Percentiles rank a stretch among this genome's conserved stretches.
phyloP scores from a whole-genome alignment of 2,329 filamentous ascomycete species.

The Monosporascus cannonballus region DNA sequence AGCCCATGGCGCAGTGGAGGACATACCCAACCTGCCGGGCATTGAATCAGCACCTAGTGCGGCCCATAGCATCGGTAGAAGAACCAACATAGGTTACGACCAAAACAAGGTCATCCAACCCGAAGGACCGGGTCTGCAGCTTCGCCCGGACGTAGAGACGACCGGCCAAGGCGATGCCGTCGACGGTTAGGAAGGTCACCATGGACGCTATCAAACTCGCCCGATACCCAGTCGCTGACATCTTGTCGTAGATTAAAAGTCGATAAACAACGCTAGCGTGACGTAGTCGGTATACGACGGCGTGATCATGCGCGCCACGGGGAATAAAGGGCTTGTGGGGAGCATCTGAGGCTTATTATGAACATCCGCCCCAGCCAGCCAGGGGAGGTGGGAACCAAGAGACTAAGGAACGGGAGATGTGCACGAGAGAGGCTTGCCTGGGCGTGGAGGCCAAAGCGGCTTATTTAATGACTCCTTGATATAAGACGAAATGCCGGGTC shows the following conservation, averaged over 20 bases:
- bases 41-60: conserved; percentile 6
- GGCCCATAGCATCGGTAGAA: not conserved
- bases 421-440: no score
- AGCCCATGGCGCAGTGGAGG: conserved; percentile 21
- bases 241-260: not conserved
- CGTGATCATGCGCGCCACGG: not conserved
- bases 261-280: not conserved
- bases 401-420: no score
- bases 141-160: conserved; percentile 24
- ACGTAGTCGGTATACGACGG: not conserved
- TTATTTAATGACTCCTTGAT: no score
- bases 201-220: conserved; percentile 20
- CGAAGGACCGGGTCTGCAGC: conserved; percentile 20
- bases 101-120: conserved; percentile 24
- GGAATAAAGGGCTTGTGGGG: no score
- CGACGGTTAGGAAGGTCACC: conserved; percentile 20
- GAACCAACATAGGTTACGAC: conserved; percentile 21
- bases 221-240: conserved; percentile 6
- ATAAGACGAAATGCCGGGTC: no score
- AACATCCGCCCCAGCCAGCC: no score
- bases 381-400: no score
- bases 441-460: no score
- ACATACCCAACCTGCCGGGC: conserved; percentile 18
- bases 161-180: conserved; percentile 16
- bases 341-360: no score